phyloP scores from a whole-genome alignment of 257 asterid genomes.

The Plantago elongata region DNA sequence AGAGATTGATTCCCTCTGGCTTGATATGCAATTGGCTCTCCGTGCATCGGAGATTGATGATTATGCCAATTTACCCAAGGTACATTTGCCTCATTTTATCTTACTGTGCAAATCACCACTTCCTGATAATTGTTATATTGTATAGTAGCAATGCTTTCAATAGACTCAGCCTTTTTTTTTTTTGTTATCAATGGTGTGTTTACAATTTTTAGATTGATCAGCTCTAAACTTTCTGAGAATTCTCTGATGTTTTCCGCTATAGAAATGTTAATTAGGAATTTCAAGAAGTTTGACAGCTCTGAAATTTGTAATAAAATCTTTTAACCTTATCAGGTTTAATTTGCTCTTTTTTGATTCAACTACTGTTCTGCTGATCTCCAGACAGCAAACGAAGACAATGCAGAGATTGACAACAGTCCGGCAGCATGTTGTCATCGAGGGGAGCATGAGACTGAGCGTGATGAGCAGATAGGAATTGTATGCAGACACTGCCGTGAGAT shows the following conservation, averaged over 20 bases:
- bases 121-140: not conserved
- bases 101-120: not conserved
- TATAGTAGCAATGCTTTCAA: too few relatives aligned
- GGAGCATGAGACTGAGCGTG: constrained; percentile 38
- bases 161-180: too few relatives aligned
- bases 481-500: constrained; percentile 44
- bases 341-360: too few relatives aligned
- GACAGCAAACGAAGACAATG: constrained; percentile 27
- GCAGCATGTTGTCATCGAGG: constrained; percentile 42
- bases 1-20: constrained; percentile 39
- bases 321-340: too few relatives aligned
- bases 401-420: constrained; percentile 23
- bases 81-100: constrained; percentile 16
- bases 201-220: too few relatives aligned
- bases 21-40: constrained; percentile 42
- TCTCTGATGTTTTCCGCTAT: too few relatives aligned
- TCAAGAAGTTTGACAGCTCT: too few relatives aligned
- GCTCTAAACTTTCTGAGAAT: too few relatives aligned
- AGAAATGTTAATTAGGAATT: too few relatives aligned
- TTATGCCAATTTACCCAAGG: constrained; percentile 22
- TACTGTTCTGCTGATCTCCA: constrained; percentile 17
- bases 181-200: too few relatives aligned
- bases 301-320: too few relatives aligned
- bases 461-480: constrained; percentile 63
- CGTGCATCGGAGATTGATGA: constrained; percentile 27